phyloP scores from a whole-genome alignment of 495 filamentous ascomycete genomes.

The Penicillium bialowiezense region DNA sequence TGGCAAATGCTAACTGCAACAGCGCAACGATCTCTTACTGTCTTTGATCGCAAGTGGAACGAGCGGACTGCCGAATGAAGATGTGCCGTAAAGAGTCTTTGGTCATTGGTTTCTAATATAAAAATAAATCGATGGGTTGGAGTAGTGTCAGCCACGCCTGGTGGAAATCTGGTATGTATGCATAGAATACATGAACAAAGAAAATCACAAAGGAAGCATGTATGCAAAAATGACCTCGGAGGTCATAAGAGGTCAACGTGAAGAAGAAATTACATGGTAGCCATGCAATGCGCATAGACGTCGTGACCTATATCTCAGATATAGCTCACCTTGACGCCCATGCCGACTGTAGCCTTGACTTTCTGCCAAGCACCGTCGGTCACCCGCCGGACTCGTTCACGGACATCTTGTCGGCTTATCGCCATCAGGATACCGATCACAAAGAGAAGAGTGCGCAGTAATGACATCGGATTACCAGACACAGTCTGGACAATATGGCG shows the following conservation, averaged over 20 bases:
- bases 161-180: slow-evolving; percentile 6
- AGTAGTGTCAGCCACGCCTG: slow-evolving; percentile 3
- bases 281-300: slow-evolving; percentile 9
- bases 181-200: slow-evolving; percentile 8
- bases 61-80: slow-evolving; percentile 4
- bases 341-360: slow-evolving; percentile 79
- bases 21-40: slow-evolving; percentile 19
- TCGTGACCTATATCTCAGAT: slow-evolving; percentile 51
- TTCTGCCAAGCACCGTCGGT: slow-evolving; percentile 76
- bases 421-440: slow-evolving; percentile 76
- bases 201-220: slow-evolving; percentile 22
- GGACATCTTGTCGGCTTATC: slow-evolving; percentile 68
- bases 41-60: slow-evolving; percentile 18
- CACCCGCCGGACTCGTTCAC: slow-evolving; percentile 68
- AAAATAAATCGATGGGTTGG: neutral
- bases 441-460: slow-evolving; percentile 77
- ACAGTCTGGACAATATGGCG: slow-evolving; percentile 60
- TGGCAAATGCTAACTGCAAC: neutral
- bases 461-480: slow-evolving; percentile 66
- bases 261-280: slow-evolving; percentile 19
- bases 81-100: neutral
- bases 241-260: neutral
- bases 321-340: slow-evolving; percentile 98
- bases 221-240: slow-evolving; percentile 13
- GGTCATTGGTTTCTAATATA: neutral